These are phyloP conservation scores for Populus davidiana DNA, from an alignment of 345 rosid genomes.

Conservation along the genomic window DNA sequence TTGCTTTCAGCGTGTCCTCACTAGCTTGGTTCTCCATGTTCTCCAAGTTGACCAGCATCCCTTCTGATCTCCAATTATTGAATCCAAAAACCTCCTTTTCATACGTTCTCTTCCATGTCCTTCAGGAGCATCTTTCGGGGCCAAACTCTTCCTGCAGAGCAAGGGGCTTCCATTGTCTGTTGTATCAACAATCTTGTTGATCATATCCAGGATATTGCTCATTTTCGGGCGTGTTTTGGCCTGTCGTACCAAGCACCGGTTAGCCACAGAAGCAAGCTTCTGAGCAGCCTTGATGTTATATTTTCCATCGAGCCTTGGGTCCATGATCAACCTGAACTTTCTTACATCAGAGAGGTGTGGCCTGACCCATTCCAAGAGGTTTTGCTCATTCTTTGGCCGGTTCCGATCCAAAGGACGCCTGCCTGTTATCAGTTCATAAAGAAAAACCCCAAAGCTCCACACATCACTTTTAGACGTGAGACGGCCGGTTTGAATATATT, in stretches of 20 bases:
- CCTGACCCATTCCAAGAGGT: conserved; percentile 89
- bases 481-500: conserved; percentile 79
- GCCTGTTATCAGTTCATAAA: conserved; percentile 88
- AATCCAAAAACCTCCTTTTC: conserved; percentile 50
- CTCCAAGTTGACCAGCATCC: conserved; percentile 47
- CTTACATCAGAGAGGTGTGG: conserved; percentile 66
- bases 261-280: conserved; percentile 77
- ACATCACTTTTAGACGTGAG: conserved; percentile 81
- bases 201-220: conserved; percentile 73
- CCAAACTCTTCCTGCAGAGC: conserved; percentile 31
- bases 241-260: conserved; percentile 63
- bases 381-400: conserved; percentile 82
- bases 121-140: conserved; percentile 31
- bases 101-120: conserved; percentile 41
- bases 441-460: conserved; percentile 89
- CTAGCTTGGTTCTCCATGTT: conserved; percentile 49
- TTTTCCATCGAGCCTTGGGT: conserved; percentile 78
- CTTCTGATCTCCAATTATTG: conserved; percentile 36
- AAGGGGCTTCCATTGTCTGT: conserved; percentile 38
- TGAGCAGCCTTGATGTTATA: conserved; percentile 57
- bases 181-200: conserved; percentile 52
- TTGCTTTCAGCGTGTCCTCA: conserved; percentile 12
- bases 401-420: conserved; percentile 76
- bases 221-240: conserved; percentile 70
- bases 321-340: conserved; percentile 69